Evolutionary conservation across 1,284 basidiomycete species (phyloP), one percentile per base, ranked within the genome.

Genomic region (Rhodotorula sp.): DNA sequence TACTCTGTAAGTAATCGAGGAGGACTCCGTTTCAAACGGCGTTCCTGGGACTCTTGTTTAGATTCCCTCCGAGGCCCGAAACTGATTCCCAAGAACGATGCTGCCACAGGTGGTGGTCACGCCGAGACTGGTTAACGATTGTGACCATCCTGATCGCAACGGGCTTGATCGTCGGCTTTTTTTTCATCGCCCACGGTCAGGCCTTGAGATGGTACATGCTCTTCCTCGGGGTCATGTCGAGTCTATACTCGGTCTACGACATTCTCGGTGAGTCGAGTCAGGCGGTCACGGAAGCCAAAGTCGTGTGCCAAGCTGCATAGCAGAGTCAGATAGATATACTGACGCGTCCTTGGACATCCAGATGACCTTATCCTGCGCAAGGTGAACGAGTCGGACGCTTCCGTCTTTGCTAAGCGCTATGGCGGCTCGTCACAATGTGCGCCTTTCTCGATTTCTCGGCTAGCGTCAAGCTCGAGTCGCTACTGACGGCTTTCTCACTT

Each of bases 181-280:
- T 93, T 93, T 90, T 96, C 76, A 88, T 93, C 7, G 88, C 79
- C 1, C 87, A 85, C 4, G 87, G 89, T 3, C 83, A 87, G 15
- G 90, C 90, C 0, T 82, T 93, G 62, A 78, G 83, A 6, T 85
- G 83, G 78, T 71, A 65, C 63, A 85, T 97, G 30, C 83, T 97
- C 17, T 98, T 97, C 81, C 87, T 96, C 66, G 95, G 94, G n/a
- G 91, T 95, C 74, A 95, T 95, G 93, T 91, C 88, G 14, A 90
- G 90, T 80, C 84, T 95, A 81, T 95, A 95, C 78, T 87, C 86
- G 54, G 83, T 89, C 24, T 95, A 91, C 91, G 92, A 95, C 77
- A 70, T 71, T 20, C 65, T 65, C 63, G 61, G 58, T 55, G 33
- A 42, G 60, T 48, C 51, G 4, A 18, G 17, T n/a, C 1, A 45